These are phyloP conservation scores for Pythium phragmiticola DNA, from an alignment of 352 stramenopile species.

Conservation along the genomic window DNA sequence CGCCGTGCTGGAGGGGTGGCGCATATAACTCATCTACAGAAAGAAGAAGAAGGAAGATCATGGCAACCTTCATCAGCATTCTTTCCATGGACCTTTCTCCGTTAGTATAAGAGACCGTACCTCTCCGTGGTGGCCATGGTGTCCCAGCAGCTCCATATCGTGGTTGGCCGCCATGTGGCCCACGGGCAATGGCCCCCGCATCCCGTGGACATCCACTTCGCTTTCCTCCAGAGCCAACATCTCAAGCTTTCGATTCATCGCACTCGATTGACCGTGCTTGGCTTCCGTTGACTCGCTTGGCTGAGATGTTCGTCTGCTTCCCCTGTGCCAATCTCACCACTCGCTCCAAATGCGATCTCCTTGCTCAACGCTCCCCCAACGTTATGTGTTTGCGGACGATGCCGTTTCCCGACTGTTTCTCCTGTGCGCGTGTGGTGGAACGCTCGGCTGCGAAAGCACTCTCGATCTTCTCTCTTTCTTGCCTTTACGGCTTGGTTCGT, in stretches of 20 bases:
- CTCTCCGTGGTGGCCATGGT: constrained; percentile 14
- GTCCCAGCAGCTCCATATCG: constrained; percentile 38
- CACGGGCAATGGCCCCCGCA: constrained; percentile 30
- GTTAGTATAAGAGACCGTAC: background rate
- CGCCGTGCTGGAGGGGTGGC: constrained; percentile 23
- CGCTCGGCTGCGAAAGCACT: constrained; percentile 6
- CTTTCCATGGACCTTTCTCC: background rate
- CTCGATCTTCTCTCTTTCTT: too few species aligned
- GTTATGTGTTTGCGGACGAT: constrained; percentile 1
- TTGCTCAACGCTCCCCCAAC: background rate
- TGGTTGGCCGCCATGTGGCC: constrained; percentile 21
- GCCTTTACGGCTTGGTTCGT: constrained; percentile 6
- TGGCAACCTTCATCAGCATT: background rate
- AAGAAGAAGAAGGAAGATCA: background rate
- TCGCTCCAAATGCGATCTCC: background rate
- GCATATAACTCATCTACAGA: constrained; percentile 31
- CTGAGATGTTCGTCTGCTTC: background rate
- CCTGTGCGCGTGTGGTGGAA: constrained; percentile 11
- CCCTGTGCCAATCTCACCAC: background rate
- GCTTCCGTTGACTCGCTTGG: background rate
- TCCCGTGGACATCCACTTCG: constrained; percentile 35
- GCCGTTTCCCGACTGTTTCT: constrained; percentile 33
- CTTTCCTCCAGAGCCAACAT: constrained; percentile 49
- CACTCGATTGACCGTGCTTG: background rate
- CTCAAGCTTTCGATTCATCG: constrained; percentile 76